These are phyloP conservation scores for Leptographium radiaticola DNA, from an alignment of 2,329 filamentous ascomycete genomes.

Conservation along the genomic window DNA sequence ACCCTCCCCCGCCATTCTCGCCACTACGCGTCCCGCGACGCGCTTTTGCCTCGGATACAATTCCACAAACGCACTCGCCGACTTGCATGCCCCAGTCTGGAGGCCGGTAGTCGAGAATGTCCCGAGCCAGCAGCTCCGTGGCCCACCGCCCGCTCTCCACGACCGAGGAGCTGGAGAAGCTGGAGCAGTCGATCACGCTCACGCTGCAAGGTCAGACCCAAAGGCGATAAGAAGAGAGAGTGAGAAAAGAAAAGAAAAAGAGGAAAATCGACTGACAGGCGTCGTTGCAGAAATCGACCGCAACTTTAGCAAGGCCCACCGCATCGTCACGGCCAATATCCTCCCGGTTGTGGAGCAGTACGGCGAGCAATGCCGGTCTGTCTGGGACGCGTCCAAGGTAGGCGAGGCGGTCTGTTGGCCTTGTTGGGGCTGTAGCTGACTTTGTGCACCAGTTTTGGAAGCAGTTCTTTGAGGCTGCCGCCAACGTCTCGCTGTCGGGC, in stretches of 20 bases:
- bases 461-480: constrained; percentile 97
- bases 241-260: background rate
- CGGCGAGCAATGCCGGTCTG: constrained; percentile 79
- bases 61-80: too few species aligned
- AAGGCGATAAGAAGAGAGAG: too few species aligned
- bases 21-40: background rate
- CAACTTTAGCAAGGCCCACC: constrained; percentile 94
- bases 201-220: constrained; percentile 64
- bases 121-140: constrained; percentile 29
- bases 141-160: constrained; percentile 52
- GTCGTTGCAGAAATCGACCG: constrained; percentile 71
- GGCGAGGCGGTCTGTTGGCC: background rate
- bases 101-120: constrained; percentile 24
- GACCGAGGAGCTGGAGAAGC: constrained; percentile 87
- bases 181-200: constrained; percentile 93
- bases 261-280: background rate
- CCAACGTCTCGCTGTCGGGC: constrained; percentile 89
- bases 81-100: background rate
- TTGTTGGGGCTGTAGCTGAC: background rate
- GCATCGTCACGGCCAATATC: constrained; percentile 89
- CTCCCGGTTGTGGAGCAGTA: constrained; percentile 91
- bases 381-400: constrained; percentile 96
- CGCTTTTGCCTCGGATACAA: background rate
- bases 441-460: constrained; percentile 75
- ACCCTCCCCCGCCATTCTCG: background rate